Evolutionary conservation across 352 stramenopile genomes (phyloP).

Genomic region (Globisporangium lucens): DNA sequence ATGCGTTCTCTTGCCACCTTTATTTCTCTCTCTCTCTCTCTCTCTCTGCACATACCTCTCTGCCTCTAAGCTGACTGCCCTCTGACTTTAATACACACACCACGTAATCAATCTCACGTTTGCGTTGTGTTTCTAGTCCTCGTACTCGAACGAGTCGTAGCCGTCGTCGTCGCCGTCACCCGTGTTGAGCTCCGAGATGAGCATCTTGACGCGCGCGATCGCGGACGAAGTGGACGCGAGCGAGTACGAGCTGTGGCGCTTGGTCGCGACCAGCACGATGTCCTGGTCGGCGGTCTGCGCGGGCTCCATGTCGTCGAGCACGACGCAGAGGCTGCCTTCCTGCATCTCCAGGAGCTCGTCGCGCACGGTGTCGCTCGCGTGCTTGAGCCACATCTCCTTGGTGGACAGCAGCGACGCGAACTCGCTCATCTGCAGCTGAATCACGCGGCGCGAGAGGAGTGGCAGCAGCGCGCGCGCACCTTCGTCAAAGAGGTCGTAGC

Average conservation of each 20-base stretch:
- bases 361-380: conserved; percentile 55
- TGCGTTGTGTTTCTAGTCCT: conserved; percentile 25
- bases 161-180: conserved; percentile 56
- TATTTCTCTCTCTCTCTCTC: neutral
- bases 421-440: conserved; percentile 59
- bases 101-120: too few species aligned
- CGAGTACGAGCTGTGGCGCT: conserved; percentile 79
- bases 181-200: conserved; percentile 68
- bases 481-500: conserved; percentile 62
- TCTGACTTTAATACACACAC: neutral
- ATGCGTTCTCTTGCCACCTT: neutral
- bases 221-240: conserved; percentile 54
- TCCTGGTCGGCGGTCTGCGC: conserved; percentile 72
- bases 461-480: conserved; percentile 57
- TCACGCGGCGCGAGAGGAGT: conserved; percentile 41
- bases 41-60: neutral
- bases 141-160: conserved; percentile 80
- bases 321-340: conserved; percentile 62
- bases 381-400: conserved; percentile 76
- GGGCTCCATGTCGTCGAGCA: conserved; percentile 80
- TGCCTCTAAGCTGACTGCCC: neutral
- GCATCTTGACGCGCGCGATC: conserved; percentile 65
- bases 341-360: conserved; percentile 44
- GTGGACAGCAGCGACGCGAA: conserved; percentile 59
- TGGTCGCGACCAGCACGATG: conserved; percentile 56